Conservation (phyloP, 2,329 filamentous ascomycete genomes). For the Botrytis squamosa region DNA sequence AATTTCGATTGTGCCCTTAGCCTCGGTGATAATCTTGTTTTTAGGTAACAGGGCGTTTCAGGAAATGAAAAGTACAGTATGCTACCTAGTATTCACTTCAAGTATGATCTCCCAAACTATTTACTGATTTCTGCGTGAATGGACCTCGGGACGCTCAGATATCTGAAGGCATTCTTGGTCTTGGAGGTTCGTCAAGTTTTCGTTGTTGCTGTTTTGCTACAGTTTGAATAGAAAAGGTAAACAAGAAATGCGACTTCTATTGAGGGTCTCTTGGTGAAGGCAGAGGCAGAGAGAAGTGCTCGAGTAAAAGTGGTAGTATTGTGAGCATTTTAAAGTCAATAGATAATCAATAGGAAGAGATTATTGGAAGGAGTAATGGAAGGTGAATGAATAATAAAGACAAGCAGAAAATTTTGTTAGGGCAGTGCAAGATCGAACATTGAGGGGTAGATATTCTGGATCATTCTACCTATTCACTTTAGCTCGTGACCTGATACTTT, state of each 20-base stretch:
- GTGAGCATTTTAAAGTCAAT: background rate
- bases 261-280: background rate
- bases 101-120: background rate
- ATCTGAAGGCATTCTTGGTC: background rate
- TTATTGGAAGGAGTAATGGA: background rate
- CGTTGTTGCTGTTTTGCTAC: background rate
- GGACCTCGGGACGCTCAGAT: rapidly evolving
- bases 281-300: background rate
- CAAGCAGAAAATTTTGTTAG: background rate
- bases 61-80: background rate
- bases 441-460: background rate
- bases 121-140: background rate
- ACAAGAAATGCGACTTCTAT: background rate
- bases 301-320: background rate
- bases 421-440: background rate
- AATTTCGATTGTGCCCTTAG: background rate
- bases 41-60: background rate
- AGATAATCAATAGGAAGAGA: background rate
- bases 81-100: background rate
- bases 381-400: background rate
- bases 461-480: background rate
- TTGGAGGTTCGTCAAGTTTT: background rate
- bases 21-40: background rate
- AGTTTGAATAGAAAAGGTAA: background rate
- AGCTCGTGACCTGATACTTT: background rate